A percentile compares a stretch with the other conserved stretches of the same genome.
These are phyloP conservation scores for Zea mays DNA, from an alignment of 176 grass and related monocot genomes.

Conservation along the genomic window DNA sequence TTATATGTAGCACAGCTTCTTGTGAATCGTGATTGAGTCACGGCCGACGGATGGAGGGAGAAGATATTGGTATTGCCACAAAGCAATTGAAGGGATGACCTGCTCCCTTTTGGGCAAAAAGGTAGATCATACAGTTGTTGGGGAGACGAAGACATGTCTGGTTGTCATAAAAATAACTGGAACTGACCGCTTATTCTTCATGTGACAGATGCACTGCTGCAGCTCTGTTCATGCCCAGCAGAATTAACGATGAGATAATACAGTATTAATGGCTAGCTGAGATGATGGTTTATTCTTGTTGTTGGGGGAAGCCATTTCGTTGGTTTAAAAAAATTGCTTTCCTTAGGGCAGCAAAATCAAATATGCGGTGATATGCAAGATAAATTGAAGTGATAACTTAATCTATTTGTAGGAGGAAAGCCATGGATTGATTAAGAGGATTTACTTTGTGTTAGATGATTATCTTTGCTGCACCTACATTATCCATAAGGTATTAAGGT, in stretches of 20 bases:
- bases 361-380: conserved; percentile 1
- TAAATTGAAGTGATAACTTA: not conserved
- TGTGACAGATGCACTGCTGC: not conserved
- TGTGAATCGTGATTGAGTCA: not conserved
- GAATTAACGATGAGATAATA: conserved; percentile 1
- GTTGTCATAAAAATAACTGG: not conserved
- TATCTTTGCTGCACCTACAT: not conserved
- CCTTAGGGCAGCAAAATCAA: not conserved
- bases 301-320: not conserved
- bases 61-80: not conserved
- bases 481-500: not conserved
- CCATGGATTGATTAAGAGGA: not conserved
- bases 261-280: not conserved
- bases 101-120: conserved; percentile 10
- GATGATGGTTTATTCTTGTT: conserved; percentile 8
- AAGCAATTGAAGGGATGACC: not conserved
- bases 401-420: not conserved
- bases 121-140: not conserved
- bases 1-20: not conserved
- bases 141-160: not conserved
- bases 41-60: not conserved
- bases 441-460: not conserved
- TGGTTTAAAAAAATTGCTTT: not conserved
- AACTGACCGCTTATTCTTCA: conserved; percentile 22
- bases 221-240: not conserved